Evolutionary conservation across 2,329 filamentous ascomycete genomes (phyloP), one percentile per base, ranked within the genome.

Genomic region (Aspergillus felis): DNA sequence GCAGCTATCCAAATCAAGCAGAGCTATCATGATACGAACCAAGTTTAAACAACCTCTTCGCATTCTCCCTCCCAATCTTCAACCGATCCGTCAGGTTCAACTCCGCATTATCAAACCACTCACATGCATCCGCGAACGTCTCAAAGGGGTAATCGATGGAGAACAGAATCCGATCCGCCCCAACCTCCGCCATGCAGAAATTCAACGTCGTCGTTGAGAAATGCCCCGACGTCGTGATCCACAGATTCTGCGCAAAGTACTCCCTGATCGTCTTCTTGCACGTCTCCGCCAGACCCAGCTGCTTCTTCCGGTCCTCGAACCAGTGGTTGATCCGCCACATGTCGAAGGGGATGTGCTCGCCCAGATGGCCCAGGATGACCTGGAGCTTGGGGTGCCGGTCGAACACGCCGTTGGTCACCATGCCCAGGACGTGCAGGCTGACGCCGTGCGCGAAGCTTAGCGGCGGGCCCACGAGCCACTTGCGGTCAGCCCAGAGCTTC

Each of bases 391-490:
- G 79, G 58, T 78, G 70, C 14, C 78, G 71, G 61, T 81, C 79
- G 54, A 82, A 81, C 4, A 80, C 77, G 12, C 79, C 79, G 60
- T 80, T 80, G 8, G 77, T 80, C 1, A 81, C 74, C 73, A 81
- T 76, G 0, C 79, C 78, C 2, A 87, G 73, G 0, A 81, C 71
- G 66, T 87, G 85, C 0, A 87, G 77, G 57, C 76, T 81, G 55
- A 87, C 83, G 5, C 81, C 84, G 0, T 85, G 79, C 3, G 83
- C 83, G 51, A 87, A 86, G 55, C 76, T 80, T 6, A 85, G 76
- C 0, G 84, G 83, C 1, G 84, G 83, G 0, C 85, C 85, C 48
- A 87, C 73, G 28, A 87, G 79, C 78, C 80, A 87, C 66, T 81
- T 81, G 24, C 84, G 78, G 63, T 85, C 77, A 1, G 80, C 80